Base-by-base conservation (phyloP, 78 protist species). In the Dictyostelium purpureum region DNA sequence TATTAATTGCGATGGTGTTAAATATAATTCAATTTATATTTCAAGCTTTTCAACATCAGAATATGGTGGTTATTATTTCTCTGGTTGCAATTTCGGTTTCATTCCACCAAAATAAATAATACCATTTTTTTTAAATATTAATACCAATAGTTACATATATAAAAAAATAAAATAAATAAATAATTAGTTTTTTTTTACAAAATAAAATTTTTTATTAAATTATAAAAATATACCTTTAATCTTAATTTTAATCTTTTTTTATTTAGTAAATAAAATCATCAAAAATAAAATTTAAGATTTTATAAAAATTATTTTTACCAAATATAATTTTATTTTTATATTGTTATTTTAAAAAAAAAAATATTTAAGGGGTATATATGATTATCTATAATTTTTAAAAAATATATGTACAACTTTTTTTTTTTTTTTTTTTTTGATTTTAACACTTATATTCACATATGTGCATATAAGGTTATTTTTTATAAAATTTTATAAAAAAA, bases 41-140 rank as follows among this genome's bases (percentile, higher is more conserved):
- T 38, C 61, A 38, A 10, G n/a, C 6, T 51, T 69, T 24, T 37
- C 40, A 14, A 33, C 79, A 33, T 0, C 9, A 9, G 16, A 19
- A 4, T n/a, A 4, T 40, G 89, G 89, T 54, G 89, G 89, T 52
- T 51, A 38, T 38, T 81, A 69, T 40, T 81, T 81, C 52, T n/a
- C 51, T 51, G 52, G 74, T 43, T 69, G 78, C 38, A 59, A 71
- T 10, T 81, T 81, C 38, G 89, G 89, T 81, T 52, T 81, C 19
- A 24, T 52, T 21, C 26, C 35, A 21, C 26, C 26, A 75, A 75
- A 35, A 69, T 40, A 42, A 38, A 7, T 9, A 38, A 19, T 18
- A 66, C 31, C 2, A 61, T 19, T 9, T 9, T 7, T 37, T 5
- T 21, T 69, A 69, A n/a, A 69, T 11, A 18, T 38, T 19, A 69